Evolutionary conservation across 345 rosid species (phyloP).

Genomic region (Salix udensis): DNA sequence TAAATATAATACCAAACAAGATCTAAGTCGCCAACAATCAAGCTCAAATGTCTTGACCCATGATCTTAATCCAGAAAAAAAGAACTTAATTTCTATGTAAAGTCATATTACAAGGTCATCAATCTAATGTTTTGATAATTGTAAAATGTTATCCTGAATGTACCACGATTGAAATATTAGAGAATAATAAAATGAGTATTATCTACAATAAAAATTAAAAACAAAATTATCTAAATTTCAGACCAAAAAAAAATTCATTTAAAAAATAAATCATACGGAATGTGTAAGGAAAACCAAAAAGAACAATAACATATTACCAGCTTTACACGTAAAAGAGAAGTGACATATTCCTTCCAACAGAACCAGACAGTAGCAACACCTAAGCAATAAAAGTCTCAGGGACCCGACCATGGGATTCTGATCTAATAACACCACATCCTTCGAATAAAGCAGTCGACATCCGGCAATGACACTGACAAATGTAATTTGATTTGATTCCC

Average conservation of each 20-base stretch:
- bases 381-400: not conserved
- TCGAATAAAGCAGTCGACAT: not conserved
- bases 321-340: not conserved
- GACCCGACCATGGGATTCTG: conserved; percentile 22
- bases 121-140: not conserved
- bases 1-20: no score
- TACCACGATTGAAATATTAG: no score
- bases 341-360: conserved; percentile 11
- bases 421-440: not conserved
- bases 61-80: no score
- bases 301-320: not conserved
- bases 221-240: no score
- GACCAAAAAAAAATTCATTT: no score
- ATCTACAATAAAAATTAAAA: no score
- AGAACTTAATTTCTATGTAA: no score
- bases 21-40: no score
- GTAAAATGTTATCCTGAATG: not conserved
- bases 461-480: not conserved
- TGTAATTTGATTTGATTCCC: conserved; percentile 8
- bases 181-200: no score
- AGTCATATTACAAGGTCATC: no score
- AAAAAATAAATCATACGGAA: no score
- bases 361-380: conserved; percentile 29
- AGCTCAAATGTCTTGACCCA: no score
- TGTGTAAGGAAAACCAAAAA: not conserved